These are phyloP conservation scores for Mortierella sp. DNA, from an alignment of 371 early-diverging fungal species.

Conservation along the genomic window DNA sequence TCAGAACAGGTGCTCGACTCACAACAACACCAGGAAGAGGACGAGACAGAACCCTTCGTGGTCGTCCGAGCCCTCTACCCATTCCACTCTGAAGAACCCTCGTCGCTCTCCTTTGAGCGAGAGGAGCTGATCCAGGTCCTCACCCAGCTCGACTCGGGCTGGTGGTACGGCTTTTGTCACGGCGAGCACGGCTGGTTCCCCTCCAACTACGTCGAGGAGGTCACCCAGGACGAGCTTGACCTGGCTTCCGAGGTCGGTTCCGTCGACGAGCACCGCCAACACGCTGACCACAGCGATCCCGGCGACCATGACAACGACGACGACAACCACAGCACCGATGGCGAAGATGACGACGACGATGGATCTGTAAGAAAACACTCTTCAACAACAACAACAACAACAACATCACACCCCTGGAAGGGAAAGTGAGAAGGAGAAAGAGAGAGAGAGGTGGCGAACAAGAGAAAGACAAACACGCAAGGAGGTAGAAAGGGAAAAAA, in stretches of 20 bases:
- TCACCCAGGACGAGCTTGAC: constrained; percentile 35
- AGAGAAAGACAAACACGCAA: neutral
- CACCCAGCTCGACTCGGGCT: constrained; percentile 86
- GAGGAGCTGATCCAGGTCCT: constrained; percentile 88
- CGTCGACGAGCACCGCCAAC: constrained; percentile 29
- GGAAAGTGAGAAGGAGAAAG: neutral
- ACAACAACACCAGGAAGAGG: constrained; percentile 20
- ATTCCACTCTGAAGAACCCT: constrained; percentile 40
- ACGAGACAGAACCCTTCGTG: constrained; percentile 31
- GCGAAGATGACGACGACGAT: constrained; percentile 11
- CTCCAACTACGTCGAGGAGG: constrained; percentile 48
- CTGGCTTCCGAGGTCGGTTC: constrained; percentile 19
- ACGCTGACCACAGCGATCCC: constrained; percentile 4
- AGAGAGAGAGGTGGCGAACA: neutral
- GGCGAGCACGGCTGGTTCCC: constrained; percentile 91
- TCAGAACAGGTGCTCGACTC: neutral
- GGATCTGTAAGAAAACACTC: constrained; percentile 5
- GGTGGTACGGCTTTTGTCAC: constrained; percentile 90
- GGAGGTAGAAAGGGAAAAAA: neutral
- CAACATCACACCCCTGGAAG: neutral
- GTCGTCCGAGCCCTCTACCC: constrained; percentile 56
- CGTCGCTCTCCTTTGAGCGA: constrained; percentile 78
- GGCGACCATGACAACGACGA: constrained; percentile 13
- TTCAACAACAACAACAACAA: neutral
- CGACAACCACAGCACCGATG: neutral